Conservation (phyloP, 2,329 filamentous ascomycete species). For the Chrysosphaeria jannelii region DNA sequence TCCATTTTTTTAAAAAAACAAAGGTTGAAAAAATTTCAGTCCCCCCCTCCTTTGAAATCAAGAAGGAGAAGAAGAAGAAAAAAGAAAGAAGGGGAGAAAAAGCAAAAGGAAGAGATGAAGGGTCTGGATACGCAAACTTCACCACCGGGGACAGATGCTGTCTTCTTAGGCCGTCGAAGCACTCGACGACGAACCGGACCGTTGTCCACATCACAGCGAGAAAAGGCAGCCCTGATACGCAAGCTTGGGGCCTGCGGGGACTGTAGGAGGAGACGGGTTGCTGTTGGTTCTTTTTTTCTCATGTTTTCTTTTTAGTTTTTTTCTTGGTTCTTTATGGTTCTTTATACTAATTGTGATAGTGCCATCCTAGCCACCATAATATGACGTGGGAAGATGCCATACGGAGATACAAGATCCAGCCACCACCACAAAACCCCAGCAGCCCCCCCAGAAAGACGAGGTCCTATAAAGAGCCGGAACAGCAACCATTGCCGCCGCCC, state of each 20-base stretch:
- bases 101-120: no score
- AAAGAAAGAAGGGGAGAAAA: no score
- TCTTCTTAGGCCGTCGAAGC: no score
- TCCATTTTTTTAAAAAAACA: no score
- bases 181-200: constrained; percentile 28
- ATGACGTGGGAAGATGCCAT: constrained; percentile 30
- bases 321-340: constrained; percentile 1
- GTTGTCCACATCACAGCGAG: constrained; percentile 24
- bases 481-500: constrained; percentile 12
- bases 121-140: no score
- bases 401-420: constrained; percentile 21
- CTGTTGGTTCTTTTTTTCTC: constrained; percentile 2
- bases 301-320: background rate
- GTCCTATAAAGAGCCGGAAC: constrained; percentile 11
- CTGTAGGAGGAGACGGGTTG: constrained; percentile 9
- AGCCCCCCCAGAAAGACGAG: constrained; percentile 9
- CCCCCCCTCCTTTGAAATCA: no score
- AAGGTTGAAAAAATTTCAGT: no score
- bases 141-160: no score
- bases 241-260: constrained; percentile 26
- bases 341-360: no score
- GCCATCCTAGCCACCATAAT: constrained; percentile 26
- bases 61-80: no score
- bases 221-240: constrained; percentile 26
- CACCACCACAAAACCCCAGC: constrained; percentile 20